phyloP scores from a whole-genome alignment of 2,329 filamentous ascomycete species.

The Cytospora piceicola region DNA sequence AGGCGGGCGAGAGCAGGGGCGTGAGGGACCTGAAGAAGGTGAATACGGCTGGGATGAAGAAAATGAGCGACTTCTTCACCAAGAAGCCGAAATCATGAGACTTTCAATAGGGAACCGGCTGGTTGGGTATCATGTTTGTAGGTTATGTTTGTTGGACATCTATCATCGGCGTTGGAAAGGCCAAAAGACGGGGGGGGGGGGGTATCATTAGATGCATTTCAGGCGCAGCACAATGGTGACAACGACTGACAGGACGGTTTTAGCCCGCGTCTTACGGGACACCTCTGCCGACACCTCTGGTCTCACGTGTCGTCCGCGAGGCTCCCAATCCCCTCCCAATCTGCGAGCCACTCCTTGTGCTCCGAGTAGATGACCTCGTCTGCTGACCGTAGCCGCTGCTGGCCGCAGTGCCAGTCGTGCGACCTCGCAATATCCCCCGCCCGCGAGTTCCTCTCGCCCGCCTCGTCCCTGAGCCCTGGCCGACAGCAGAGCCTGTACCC shows the following conservation, averaged over 20 bases:
- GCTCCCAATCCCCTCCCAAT: constrained; percentile 51
- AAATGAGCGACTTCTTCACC: constrained; percentile 91
- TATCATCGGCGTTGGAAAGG: constrained; percentile 13
- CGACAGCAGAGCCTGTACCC: constrained; percentile 25
- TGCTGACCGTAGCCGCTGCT: constrained; percentile 29
- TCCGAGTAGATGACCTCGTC: constrained; percentile 38
- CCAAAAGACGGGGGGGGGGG: constrained; percentile 10
- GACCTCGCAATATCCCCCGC: constrained; percentile 27
- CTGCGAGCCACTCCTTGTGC: constrained; percentile 45
- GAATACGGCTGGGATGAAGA: constrained; percentile 92
- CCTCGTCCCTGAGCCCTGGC: constrained; percentile 20
- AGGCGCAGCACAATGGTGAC: constrained; percentile 22
- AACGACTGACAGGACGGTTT: background rate
- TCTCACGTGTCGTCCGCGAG: constrained; percentile 39
- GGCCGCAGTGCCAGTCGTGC: constrained; percentile 22
- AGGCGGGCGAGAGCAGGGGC: constrained; percentile 72
- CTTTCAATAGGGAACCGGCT: constrained; percentile 22
- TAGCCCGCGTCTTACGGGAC: constrained; percentile 26
- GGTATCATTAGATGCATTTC: constrained; percentile 31
- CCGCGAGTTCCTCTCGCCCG: constrained; percentile 31
- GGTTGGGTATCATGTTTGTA: background rate
- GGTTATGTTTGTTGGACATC: constrained; percentile 9
- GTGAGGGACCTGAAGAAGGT: constrained; percentile 86
- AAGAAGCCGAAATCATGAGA: constrained; percentile 54
- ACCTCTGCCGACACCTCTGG: constrained; percentile 43